These are phyloP conservation scores for Puccinellia tenuiflora DNA, from an alignment of 176 grass and related monocot species.

Conservation along the genomic window DNA sequence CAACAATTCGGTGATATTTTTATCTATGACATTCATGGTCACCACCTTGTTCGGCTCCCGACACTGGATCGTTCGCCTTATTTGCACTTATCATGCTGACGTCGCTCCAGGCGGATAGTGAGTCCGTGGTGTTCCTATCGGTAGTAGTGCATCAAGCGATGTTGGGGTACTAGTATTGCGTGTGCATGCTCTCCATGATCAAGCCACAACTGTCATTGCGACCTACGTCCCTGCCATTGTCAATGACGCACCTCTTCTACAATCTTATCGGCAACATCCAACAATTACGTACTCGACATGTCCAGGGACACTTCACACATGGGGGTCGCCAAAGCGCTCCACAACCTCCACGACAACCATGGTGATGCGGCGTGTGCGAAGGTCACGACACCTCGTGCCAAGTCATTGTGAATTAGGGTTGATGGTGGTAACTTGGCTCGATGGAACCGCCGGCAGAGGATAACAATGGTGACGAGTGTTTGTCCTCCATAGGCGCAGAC, in stretches of 20 bases:
- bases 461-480: no score
- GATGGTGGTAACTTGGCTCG: no score
- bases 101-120: background rate
- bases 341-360: background rate
- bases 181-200: background rate
- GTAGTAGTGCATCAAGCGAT: background rate
- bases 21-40: background rate
- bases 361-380: background rate
- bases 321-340: background rate
- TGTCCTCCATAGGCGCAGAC: no score
- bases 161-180: background rate
- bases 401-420: background rate
- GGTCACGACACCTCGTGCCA: background rate
- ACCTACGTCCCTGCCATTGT: no score
- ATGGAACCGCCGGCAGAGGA: no score
- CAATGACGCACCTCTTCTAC: no score
- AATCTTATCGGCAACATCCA: no score
- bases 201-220: no score
- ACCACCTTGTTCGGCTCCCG: background rate
- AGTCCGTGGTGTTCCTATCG: background rate
- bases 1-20: background rate
- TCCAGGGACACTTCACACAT: background rate
- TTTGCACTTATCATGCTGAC: background rate
- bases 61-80: background rate
- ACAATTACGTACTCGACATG: background rate